These are phyloP conservation scores for Staphylotrichum tortipilum DNA, from an alignment of 495 filamentous ascomycete genomes.

Conservation along the genomic window DNA sequence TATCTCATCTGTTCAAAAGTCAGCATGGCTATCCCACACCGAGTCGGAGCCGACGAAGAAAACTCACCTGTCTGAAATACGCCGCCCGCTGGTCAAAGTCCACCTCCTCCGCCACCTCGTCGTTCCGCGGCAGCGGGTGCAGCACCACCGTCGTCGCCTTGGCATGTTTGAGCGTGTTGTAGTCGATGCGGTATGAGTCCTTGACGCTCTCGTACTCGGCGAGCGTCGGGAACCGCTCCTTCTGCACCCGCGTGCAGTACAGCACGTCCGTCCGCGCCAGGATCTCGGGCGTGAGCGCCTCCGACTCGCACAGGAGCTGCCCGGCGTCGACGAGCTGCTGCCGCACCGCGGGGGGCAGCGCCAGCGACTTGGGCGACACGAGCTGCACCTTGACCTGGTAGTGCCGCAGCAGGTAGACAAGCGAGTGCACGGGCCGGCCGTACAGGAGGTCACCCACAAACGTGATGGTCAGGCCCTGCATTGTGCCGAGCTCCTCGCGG, in stretches of 20 bases:
- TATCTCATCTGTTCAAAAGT: conserved; percentile 74
- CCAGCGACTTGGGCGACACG: conserved; percentile 70
- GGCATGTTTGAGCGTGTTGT: conserved; percentile 79
- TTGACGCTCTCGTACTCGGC: conserved; percentile 78
- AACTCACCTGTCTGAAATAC: conserved; percentile 95
- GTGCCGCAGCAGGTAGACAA: conserved; percentile 85
- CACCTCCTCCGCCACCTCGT: conserved; percentile 88
- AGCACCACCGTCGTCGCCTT: conserved; percentile 88
- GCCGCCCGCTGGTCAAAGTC: conserved; percentile 95
- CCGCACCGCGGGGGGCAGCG: conserved; percentile 65
- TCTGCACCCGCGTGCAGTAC: conserved; percentile 94
- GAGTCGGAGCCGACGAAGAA: neutral
- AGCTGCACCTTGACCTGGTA: conserved; percentile 93
- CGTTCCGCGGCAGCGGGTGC: conserved; percentile 90
- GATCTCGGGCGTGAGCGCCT: conserved; percentile 75
- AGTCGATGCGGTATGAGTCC: conserved; percentile 79
- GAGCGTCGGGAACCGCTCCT: conserved; percentile 78
- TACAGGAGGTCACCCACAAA: conserved; percentile 90
- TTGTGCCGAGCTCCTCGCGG: conserved; percentile 90
- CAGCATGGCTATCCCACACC: neutral
- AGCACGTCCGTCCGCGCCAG: conserved; percentile 77
- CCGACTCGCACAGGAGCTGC: conserved; percentile 64
- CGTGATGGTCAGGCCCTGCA: conserved; percentile 88
- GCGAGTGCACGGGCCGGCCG: conserved; percentile 87
- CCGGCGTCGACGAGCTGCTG: conserved; percentile 60